Conservation (phyloP, 345 rosid species). For the Rhodamnia rubescens region DNA sequence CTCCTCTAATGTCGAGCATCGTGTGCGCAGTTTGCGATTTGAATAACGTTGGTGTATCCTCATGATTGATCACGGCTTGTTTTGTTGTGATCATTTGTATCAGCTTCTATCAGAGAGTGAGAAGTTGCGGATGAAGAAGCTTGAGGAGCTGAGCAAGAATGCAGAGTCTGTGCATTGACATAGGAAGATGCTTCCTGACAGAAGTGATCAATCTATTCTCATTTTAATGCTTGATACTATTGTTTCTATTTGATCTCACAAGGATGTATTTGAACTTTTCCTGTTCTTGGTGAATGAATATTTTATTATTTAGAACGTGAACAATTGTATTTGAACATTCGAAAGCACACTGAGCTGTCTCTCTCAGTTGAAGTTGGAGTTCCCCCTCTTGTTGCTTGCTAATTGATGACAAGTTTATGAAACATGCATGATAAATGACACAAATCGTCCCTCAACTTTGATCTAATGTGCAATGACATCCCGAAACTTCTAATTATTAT, state of each 20-base stretch:
- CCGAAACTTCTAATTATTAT: too few species aligned
- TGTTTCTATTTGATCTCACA: not conserved
- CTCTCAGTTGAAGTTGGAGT: too few species aligned
- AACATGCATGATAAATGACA: too few species aligned
- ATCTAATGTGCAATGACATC: too few species aligned
- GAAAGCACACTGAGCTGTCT: not conserved
- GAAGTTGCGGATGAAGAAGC: conserved; percentile 52
- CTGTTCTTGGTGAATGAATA: not conserved
- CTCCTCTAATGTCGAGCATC: not conserved
- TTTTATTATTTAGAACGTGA: not conserved
- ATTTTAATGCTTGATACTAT: not conserved
- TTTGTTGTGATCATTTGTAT: not conserved
- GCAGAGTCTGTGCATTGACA: not conserved
- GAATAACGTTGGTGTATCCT: not conserved
- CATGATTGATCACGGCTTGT: not conserved
- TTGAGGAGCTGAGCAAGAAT: conserved; percentile 60
- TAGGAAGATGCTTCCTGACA: not conserved
- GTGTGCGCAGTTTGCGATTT: not conserved
- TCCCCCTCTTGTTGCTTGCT: too few species aligned
- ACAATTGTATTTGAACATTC: not conserved
- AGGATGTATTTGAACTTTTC: not conserved
- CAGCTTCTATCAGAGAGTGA: conserved; percentile 68
- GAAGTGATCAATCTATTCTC: not conserved
- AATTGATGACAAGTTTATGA: too few species aligned
- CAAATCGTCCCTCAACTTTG: too few species aligned